These are phyloP conservation scores for Coemansia sp. DNA, from an alignment of 192 early-diverging fungal species.

Conservation along the genomic window DNA sequence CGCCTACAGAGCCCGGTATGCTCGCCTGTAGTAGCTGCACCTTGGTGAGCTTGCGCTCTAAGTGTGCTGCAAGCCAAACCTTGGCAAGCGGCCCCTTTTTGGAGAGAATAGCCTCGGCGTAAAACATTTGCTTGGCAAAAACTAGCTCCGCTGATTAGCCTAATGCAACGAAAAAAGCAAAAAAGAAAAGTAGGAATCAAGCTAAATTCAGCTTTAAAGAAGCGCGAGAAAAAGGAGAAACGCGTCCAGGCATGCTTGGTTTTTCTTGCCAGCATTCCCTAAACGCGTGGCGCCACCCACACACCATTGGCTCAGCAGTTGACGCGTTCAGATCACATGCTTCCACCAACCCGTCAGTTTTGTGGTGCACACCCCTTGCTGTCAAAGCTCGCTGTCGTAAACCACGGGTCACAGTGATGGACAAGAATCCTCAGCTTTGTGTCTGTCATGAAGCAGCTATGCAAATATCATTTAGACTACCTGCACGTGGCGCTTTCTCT, in stretches of 20 bases:
- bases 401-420: background rate
- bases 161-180: background rate
- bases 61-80: constrained; percentile 97
- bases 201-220: background rate
- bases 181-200: background rate
- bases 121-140: constrained; percentile 57
- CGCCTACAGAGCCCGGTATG: constrained; percentile 80
- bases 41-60: constrained; percentile 96
- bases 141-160: background rate
- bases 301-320: background rate
- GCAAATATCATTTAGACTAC: background rate
- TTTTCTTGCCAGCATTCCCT: background rate
- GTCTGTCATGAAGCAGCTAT: background rate
- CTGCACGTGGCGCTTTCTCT: background rate
- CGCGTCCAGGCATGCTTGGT: background rate
- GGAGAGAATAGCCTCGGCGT: constrained; percentile 74
- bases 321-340: background rate
- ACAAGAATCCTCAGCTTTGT: background rate
- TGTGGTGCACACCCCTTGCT: too few species aligned
- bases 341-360: background rate
- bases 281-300: background rate
- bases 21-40: constrained; percentile 93
- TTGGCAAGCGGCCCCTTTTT: constrained; percentile 89
- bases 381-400: background rate
- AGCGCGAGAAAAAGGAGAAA: background rate